Conservation (phyloP, 2,329 filamentous ascomycete species). For the Xylogone sp. region DNA sequence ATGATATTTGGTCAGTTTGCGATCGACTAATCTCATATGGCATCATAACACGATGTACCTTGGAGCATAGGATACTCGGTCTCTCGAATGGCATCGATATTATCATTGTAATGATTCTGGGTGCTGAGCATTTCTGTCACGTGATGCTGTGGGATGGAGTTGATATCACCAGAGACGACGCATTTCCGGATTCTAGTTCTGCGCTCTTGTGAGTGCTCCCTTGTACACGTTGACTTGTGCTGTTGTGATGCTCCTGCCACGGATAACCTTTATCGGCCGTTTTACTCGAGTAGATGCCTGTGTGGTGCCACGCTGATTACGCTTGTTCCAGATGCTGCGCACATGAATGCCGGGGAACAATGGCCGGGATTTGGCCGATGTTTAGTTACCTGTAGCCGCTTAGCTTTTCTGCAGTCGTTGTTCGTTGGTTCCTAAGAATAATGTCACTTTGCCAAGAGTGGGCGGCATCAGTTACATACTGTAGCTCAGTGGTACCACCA, state of each 20-base stretch:
- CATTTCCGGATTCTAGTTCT: background rate
- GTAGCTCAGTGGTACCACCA: too few species aligned
- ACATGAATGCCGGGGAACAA: background rate
- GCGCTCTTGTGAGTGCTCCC: background rate
- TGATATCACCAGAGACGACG: background rate
- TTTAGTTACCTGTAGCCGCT: background rate
- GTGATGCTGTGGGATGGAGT: background rate
- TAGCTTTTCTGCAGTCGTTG: background rate
- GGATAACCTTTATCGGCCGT: too few species aligned
- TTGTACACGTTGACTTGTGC: too few species aligned
- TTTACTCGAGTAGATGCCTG: background rate
- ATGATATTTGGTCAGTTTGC: background rate
- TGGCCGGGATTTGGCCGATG: background rate
- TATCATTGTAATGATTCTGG: constrained; percentile 45
- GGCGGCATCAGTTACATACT: background rate
- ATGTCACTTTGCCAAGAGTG: background rate
- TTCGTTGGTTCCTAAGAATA: background rate
- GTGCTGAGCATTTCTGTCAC: background rate
- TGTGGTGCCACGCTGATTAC: background rate
- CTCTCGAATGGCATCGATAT: constrained; percentile 54
- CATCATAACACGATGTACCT: constrained; percentile 38
- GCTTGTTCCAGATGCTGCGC: background rate
- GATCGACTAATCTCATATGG: background rate
- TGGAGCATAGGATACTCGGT: constrained; percentile 62
- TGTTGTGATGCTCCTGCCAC: too few species aligned